Evolutionary conservation across 441 rosid species (phyloP).

Genomic region (Adansonia madagascariensis): DNA sequence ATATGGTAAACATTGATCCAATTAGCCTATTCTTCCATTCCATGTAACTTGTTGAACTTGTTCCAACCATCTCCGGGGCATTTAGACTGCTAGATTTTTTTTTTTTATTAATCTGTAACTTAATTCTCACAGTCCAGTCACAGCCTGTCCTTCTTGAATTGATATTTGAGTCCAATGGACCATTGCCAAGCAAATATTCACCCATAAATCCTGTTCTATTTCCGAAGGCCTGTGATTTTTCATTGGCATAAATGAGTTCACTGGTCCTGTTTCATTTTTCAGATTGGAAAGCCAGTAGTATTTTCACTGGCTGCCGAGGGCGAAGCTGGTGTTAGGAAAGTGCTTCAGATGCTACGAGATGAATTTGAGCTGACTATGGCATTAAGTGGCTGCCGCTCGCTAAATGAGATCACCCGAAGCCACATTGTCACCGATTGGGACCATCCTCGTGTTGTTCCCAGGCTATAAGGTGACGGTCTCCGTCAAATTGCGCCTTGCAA

Average conservation of each 20-base stretch:
- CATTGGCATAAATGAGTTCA: no score
- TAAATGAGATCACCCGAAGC: conserved; percentile 74
- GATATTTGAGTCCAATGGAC: no score
- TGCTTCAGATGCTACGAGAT: conserved; percentile 74
- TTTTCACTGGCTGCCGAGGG: conserved; percentile 87
- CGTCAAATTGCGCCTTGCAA: background rate
- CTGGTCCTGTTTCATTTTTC: background rate
- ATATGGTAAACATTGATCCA: background rate
- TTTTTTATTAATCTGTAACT: no score
- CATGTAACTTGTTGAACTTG: no score
- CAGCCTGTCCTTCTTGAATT: no score
- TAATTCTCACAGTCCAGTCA: no score
- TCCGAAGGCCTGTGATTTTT: background rate
- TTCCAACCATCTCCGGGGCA: no score
- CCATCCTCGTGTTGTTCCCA: conserved; percentile 49
- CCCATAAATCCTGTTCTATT: background rate
- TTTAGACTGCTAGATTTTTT: no score
- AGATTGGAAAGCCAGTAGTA: conserved; percentile 94
- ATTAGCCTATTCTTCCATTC: background rate
- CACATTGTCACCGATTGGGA: conserved; percentile 80
- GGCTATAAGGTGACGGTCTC: conserved; percentile 44
- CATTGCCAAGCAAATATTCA: background rate
- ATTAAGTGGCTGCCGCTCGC: conserved; percentile 77
- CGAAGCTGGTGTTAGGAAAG: conserved; percentile 79
- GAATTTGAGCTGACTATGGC: conserved; percentile 97